Base-by-base conservation (phyloP, 179 eudicot genomes). In the Spergularia azorica region DNA sequence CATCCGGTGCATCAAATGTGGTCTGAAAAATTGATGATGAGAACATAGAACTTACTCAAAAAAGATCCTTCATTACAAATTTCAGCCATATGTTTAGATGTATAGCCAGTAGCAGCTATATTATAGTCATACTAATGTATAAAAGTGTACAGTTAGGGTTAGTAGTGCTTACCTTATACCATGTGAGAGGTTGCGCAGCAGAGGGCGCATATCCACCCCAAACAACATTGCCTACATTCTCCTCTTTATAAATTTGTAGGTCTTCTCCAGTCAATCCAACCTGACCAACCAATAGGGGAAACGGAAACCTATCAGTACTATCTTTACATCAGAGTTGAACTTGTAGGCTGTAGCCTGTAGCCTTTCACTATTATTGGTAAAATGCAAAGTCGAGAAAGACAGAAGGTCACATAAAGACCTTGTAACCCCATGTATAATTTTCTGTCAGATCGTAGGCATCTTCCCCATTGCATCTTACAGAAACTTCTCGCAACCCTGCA, bases 181-280 rank as follows among this genome's bases (percentile, higher is more conserved):
- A 95, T 73, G 86, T 86, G 11, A 91, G 89, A 43, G 90, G 88
- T 76, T 77, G 83, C 67, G 73, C 38, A 63, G 83, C 72, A 48
- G 86, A 71, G 48, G 73, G 55, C 32, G 71, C 77, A 57, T 41
- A 70, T 51, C 76, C 78, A 14, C 77, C 84, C 98, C 98, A 95
- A 59, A 72, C 63, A 26, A 81, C 91, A 20, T 76, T 79, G 21
- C 59, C 84, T 43, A 85, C 75, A 76, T 88, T 88, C 46, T 84
- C 83, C 20, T 83, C 84, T 61, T 83, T 73, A 71, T 90, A 91
- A 52, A 93, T 79, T 77, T 90, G 86, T 67, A 84, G 58, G 52
- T 82, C 85, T 84, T 92, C 98, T 73, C 98, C 96, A 18, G 80
- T 64, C 84, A 95, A 79, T 70, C 98, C 98, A 72, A 93, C 89